These are phyloP conservation scores for Phytophthora pseudosyringae DNA, from an alignment of 352 stramenopile species.

Conservation along the genomic window DNA sequence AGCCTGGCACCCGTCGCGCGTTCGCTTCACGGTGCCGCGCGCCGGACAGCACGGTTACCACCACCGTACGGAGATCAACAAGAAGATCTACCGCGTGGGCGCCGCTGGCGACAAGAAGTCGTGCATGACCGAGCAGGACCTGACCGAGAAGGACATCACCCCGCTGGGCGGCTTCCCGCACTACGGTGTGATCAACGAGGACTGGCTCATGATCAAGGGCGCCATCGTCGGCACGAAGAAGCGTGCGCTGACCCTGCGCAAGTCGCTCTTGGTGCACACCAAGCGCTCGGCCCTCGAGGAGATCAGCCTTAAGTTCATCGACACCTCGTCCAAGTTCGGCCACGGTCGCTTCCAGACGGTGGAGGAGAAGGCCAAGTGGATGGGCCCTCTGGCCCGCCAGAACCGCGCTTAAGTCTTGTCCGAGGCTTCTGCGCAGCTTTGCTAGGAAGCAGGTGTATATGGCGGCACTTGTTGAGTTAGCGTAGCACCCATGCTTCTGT, in stretches of 20 bases:
- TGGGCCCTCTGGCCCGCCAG: constrained; percentile 95
- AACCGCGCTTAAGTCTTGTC: constrained; percentile 81
- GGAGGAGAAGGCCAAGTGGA: constrained; percentile 99
- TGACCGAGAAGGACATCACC: constrained; percentile 99
- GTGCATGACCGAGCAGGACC: constrained; percentile 98
- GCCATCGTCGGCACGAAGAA: constrained; percentile 99
- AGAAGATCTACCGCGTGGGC: constrained; percentile 99
- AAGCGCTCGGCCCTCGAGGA: constrained; percentile 97
- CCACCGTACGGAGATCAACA: constrained; percentile 99
- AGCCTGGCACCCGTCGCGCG: constrained; percentile 99
- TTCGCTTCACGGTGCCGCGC: constrained; percentile 98
- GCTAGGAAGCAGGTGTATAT: constrained; percentile 18
- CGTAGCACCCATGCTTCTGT: constrained; percentile 28
- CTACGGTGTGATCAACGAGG: constrained; percentile 99
- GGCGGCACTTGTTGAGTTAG: constrained; percentile 30
- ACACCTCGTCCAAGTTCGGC: constrained; percentile 99
- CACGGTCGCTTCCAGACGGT: constrained; percentile 99
- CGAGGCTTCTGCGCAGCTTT: constrained; percentile 25
- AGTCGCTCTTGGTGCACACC: constrained; percentile 98
- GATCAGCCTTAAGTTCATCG: constrained; percentile 96
- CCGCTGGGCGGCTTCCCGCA: constrained; percentile 99
- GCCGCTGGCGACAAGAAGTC: constrained; percentile 92
- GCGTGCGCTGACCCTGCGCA: constrained; percentile 98
- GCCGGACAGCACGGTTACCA: constrained; percentile 99
- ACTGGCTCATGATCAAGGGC: constrained; percentile 99